Evolutionary conservation across 768 basidiomycete genomes (phyloP), one percentile per base, ranked within the genome.

Genomic region (Glaciozyma antarctica): DNA sequence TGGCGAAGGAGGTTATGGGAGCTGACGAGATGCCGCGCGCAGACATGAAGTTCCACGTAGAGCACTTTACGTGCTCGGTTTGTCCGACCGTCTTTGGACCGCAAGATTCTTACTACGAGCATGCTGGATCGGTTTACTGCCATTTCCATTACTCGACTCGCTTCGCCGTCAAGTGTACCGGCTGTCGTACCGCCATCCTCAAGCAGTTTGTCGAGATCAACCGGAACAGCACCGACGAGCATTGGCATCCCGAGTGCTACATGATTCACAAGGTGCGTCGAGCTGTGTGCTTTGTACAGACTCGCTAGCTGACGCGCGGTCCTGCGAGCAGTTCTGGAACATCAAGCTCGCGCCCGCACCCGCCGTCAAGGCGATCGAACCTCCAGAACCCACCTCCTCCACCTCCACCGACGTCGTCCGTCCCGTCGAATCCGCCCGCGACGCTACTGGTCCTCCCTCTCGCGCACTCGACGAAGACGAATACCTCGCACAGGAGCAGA

Each of bases 141-240:
- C 95, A 99, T 78, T 98, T 89, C 79, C 95, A 99, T 79, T 99
- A 98, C 78, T 97, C 93, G 41, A 98, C 93, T 16, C 86, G 92
- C 62, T 98, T 98, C 76, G 95, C 95, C 1, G 94, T 92, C 56
- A 98, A 98, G 77, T 99, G 95, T 75, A 93, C 91, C 0, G 95
- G 95, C 8, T 99, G 95, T 78, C 88, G 85, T 72, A 95, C 87
- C 65, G 95, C 95, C 22, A 99, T 99, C 68, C 79, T 99, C 71
- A 99, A 99, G 79, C 95, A 99, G 77, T 99, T 97, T 74, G 95
- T 99, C 67, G 95, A 99, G 79, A 97, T 99, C 78, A 98, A 99
- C 75, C 84, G 95, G 66, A 98, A 98, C 78, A 90, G 88, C 83
- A 82, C 86, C 70, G 93, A 99, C 78, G 95, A 99, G 79, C 98